phyloP scores from a whole-genome alignment of 176 grass and related monocot genomes.

The Avena eriantha region DNA sequence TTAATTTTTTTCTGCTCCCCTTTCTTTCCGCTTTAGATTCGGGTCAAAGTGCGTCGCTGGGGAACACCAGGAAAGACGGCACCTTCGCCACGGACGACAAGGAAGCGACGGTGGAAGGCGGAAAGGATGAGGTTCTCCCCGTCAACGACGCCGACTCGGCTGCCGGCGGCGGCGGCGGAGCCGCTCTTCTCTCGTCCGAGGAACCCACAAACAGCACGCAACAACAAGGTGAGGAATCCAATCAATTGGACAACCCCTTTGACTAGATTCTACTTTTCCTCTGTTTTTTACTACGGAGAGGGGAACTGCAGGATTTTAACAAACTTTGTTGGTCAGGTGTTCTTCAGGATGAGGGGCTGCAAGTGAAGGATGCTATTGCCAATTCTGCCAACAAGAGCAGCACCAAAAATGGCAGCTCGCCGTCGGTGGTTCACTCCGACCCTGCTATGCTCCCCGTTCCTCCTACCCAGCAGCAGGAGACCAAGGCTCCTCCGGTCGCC shows the following conservation, averaged over 20 bases:
- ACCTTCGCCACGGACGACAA: constrained; percentile 25
- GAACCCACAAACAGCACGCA: constrained; percentile 47
- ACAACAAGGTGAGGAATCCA: constrained; percentile 32
- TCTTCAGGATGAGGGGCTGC: constrained; percentile 51
- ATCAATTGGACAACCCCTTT: neutral
- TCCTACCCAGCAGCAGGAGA: neutral
- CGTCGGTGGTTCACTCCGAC: constrained; percentile 38
- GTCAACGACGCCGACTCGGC: neutral
- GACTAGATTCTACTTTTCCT: neutral
- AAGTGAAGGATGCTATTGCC: constrained; percentile 9
- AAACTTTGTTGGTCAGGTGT: constrained; percentile 31
- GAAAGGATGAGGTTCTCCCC: neutral
- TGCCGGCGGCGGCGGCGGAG: neutral
- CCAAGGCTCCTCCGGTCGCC: neutral
- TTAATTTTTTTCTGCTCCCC: neutral
- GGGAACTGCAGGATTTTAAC: neutral
- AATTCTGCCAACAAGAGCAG: neutral
- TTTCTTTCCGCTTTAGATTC: constrained; percentile 37
- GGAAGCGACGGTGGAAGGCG: neutral
- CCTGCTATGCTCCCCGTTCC: constrained; percentile 4
- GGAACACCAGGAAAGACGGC: constrained; percentile 28
- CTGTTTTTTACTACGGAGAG: neutral
- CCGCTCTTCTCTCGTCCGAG: constrained; percentile 34
- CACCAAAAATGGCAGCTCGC: constrained; percentile 14
- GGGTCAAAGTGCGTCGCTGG: constrained; percentile 33